These are phyloP conservation scores for Eimeria brunetti DNA, from an alignment of 169 alveolate species.

Conservation along the genomic window DNA sequence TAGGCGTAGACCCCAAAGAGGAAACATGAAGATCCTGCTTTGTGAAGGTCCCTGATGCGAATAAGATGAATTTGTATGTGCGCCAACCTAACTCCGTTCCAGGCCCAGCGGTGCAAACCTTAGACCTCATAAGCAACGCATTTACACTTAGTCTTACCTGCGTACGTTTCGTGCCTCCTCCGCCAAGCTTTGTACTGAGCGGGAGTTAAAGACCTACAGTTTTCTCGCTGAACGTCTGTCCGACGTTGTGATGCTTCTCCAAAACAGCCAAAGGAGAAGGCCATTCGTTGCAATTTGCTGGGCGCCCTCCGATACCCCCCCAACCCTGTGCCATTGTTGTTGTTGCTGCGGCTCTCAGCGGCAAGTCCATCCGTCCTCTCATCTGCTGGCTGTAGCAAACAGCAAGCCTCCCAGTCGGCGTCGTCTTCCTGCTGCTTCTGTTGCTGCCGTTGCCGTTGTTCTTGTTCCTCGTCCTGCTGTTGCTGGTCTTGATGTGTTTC, in stretches of 20 bases:
- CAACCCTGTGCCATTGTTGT: neutral
- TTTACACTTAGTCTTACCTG: neutral
- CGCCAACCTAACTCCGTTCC: neutral
- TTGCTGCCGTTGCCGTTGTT: conserved; percentile 25
- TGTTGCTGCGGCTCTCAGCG: conserved; percentile 19
- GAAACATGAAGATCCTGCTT: neutral
- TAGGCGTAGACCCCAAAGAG: neutral
- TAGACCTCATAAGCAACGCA: neutral
- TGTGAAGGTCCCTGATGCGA: neutral
- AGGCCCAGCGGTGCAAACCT: neutral
- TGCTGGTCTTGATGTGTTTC: neutral
- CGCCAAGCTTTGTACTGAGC: conserved; percentile 14
- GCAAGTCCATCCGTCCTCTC: conserved; percentile 20
- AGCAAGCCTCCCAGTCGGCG: conserved; percentile 62
- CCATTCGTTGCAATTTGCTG: conserved; percentile 58
- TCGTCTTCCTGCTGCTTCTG: conserved; percentile 13
- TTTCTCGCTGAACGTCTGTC: neutral
- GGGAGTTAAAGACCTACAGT: neutral
- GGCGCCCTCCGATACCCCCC: conserved; percentile 24
- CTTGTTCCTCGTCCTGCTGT: conserved; percentile 5
- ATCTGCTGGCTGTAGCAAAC: conserved; percentile 66
- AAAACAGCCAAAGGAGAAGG: conserved; percentile 38
- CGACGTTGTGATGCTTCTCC: conserved; percentile 58
- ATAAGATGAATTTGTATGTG: neutral
- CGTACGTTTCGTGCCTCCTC: conserved; percentile 1